Conservation (phyloP, 176 grass and related monocot genomes). For the Leersia perrieri region DNA sequence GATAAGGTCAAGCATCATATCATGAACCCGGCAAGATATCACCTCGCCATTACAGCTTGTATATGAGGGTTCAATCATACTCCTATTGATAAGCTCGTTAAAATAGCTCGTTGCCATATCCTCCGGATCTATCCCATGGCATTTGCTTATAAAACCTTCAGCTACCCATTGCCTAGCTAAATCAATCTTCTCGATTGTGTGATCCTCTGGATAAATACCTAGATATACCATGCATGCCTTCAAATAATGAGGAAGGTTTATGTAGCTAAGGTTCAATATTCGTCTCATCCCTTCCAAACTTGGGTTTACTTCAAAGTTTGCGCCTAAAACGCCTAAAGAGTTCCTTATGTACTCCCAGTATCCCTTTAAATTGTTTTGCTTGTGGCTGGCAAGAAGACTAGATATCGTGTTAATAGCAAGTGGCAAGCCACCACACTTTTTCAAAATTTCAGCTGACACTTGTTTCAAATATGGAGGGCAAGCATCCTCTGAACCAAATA, state of each 20-base stretch:
- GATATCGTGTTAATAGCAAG: conserved; percentile 7
- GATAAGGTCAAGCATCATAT: conserved; percentile 38
- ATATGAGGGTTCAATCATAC: too few species aligned
- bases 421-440: too few species aligned
- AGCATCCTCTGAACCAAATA: conserved; percentile 20
- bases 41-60: neutral
- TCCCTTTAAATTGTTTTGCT: neutral
- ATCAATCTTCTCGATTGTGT: too few species aligned
- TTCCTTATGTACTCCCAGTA: too few species aligned
- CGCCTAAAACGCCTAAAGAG: too few species aligned
- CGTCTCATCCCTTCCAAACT: conserved; percentile 26
- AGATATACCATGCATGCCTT: conserved; percentile 35
- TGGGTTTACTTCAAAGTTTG: neutral
- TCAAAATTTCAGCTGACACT: neutral
- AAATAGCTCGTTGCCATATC: too few species aligned
- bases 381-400: neutral
- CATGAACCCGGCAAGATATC: neutral
- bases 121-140: too few species aligned
- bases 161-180: too few species aligned
- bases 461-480: neutral
- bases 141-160: too few species aligned
- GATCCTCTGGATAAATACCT: conserved; percentile 32
- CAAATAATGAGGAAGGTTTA: conserved; percentile 39
- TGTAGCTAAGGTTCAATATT: conserved; percentile 30
- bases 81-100: too few species aligned